Percentiles rank a stretch among this genome's conserved stretches.
Evolutionary conservation across 441 rosid species (phyloP).

Genomic region (Populus hybrid): DNA sequence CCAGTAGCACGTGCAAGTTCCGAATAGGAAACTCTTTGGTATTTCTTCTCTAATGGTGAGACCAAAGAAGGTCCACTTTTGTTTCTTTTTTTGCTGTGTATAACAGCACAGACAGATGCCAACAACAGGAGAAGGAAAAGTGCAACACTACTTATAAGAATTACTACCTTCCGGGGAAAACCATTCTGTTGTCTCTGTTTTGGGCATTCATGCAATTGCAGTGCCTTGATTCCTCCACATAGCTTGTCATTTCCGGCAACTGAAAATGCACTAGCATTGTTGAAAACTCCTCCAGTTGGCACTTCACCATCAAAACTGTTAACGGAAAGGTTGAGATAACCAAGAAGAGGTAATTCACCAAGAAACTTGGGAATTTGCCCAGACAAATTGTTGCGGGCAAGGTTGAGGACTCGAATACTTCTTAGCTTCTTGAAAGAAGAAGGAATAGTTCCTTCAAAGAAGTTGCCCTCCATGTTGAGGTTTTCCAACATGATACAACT

Average conservation of each 20-base stretch:
- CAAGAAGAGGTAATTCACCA: not conserved
- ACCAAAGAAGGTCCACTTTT: not conserved
- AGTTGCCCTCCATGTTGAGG: conserved; percentile 15
- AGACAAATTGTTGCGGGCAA: conserved; percentile 26
- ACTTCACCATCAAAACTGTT: conserved; percentile 16
- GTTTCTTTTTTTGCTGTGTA: not conserved
- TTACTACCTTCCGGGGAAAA: not conserved
- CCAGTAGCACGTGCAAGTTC: conserved; percentile 23
- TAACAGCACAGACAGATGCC: not conserved
- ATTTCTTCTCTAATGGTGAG: not conserved
- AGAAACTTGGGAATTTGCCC: conserved; percentile 20
- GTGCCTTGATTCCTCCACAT: conserved; percentile 22
- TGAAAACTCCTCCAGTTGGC: conserved; percentile 9
- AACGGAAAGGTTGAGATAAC: conserved; percentile 16
- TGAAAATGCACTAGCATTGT: conserved; percentile 1
- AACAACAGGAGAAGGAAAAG: not conserved
- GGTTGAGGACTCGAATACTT: conserved; percentile 19
- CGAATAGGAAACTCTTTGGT: conserved; percentile 15
- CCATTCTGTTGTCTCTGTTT: not conserved
- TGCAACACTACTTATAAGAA: not conserved
- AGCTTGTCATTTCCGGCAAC: conserved; percentile 21
- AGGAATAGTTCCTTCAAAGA: conserved; percentile 28
- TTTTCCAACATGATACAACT: conserved; percentile 16
- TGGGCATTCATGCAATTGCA: conserved; percentile 16
- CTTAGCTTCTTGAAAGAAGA: conserved; percentile 17